Conservation (phyloP, 805 yeast species). For the Lachancea meyersii region DNA sequence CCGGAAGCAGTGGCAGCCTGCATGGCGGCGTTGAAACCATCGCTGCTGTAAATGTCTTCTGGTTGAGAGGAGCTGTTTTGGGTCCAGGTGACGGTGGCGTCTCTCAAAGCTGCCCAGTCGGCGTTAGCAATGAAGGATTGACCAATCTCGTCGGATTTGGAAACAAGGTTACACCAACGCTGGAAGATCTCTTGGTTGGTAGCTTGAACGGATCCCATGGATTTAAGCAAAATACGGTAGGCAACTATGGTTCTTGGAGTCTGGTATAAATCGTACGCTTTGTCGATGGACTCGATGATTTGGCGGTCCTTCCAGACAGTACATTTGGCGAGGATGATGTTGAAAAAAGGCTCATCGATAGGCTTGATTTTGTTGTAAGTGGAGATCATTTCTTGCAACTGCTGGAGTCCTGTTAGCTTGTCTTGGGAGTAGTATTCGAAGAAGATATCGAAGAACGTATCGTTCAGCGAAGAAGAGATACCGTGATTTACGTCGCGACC, state of each 20-base stretch:
- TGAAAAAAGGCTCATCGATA: constrained; percentile 76
- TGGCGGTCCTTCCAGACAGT: constrained; percentile 60
- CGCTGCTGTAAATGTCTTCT: constrained; percentile 14
- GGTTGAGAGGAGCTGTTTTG: constrained; percentile 17
- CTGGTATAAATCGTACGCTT: constrained; percentile 51
- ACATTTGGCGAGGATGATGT: constrained; percentile 62
- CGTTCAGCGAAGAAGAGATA: constrained; percentile 65
- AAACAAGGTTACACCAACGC: constrained; percentile 49
- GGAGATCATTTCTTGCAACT: constrained; percentile 51
- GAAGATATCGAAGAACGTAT: constrained; percentile 60
- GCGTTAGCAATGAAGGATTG: constrained; percentile 68
- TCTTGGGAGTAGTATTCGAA: constrained; percentile 49
- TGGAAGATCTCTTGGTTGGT: constrained; percentile 47
- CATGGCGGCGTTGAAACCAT: constrained; percentile 33
- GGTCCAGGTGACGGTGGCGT: constrained; percentile 51
- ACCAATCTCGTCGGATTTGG: constrained; percentile 46
- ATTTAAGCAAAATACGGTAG: constrained; percentile 64
- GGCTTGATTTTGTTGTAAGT: constrained; percentile 51
- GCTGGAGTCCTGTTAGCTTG: constrained; percentile 47
- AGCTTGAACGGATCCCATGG: constrained; percentile 56
- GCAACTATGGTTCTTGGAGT: constrained; percentile 62
- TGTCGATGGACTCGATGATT: constrained; percentile 58
- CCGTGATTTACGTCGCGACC: constrained; percentile 57
- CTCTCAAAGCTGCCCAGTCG: constrained; percentile 79
- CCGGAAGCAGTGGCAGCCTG: constrained; percentile 36